Evolutionary conservation across 78 protist genomes (phyloP), one percentile per base, ranked within the genome.

Genomic region (Thecamonas trahens): DNA sequence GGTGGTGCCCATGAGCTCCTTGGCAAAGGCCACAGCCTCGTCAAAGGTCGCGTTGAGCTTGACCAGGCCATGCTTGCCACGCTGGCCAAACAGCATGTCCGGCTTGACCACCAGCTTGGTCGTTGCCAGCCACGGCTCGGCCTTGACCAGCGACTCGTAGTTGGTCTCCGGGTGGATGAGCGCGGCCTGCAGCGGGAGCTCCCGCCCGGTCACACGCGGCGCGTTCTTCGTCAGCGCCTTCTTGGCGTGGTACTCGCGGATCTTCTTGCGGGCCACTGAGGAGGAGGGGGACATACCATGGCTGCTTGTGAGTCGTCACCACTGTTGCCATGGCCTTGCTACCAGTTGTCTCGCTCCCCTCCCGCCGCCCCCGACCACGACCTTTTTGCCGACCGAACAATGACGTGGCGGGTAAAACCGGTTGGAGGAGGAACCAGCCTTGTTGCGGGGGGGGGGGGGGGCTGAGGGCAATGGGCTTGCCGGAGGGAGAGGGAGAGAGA

Each of bases 71-170:
- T 62, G 69, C 72, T 90, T 90, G 32, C 94, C 94, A 38, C 94
- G 62, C 61, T 76, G 63, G 26, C 73, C 73, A 75, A 90, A 69
- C 72, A 90, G 82, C 86, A 63, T 63, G 64, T 90, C 94, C 8
- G 94, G 94, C 66, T 90, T 90, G 34, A 73, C 94, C 20, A 90
- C 94, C 38, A 85, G 72, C 50, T 79, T 73, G 11, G 49, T 34
- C 26, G 34, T 37, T 2, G 11, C 26, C 29, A 85, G 60, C 86
- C 87, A 85, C 20, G 70, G 47, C 49, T 84, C 54, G 35, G 45
- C 32, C 20, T 28, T 31, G 31, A 38, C 35, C 72, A 31, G 71
- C 13, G 29, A 54, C 14, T 4, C 77, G 69, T 17, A 44, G 11
- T 42, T 11, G 32, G 18, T 44, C 69, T 44, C 61, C 28, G 18